Base-by-base conservation (phyloP, 2,329 filamentous ascomycete genomes). In the Pseudogymnoascus sp. region DNA sequence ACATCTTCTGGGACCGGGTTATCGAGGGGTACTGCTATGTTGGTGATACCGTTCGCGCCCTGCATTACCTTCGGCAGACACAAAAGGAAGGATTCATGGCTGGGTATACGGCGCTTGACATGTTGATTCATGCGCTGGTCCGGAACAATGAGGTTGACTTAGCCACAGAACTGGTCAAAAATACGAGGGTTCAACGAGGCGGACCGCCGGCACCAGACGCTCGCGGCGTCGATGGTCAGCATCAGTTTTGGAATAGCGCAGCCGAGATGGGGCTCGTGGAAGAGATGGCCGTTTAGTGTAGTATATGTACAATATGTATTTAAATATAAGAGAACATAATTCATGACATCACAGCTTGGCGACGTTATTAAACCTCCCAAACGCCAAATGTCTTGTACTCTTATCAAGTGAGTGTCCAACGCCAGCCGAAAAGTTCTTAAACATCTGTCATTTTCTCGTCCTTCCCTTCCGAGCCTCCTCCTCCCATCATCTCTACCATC, bases 1-100 rank as follows among this genome's bases (percentile, higher is more conserved):
- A 79, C 63, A 74, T 83, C 25, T 84, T 92, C 67, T 91, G 86
- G 80, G 87, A 90, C 72, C 81, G 86, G 61, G 78, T 88, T 64
- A 81, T 92, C 65, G 83, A 85, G 69, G 88, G 87, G 1, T 90
- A 88, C 71, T 83, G 87, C 6, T 66, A 73, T 10, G 73, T 76
- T 8, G 81, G 82, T 51, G 79, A 86, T 63, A 74, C 79, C 0
- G 71, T 72, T 35, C 76, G 73, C 33, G 83, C 84, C 1, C 75
- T 83, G 68, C 70, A 70, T 58, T 74, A 84, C 39, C 82, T 84
- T 66, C 72, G 78, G 59, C 74, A 76, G 64, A 74, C 84, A 15
- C 70, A 75, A 61, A 65, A 62, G 29, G 61, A 61, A 15, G 64
- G 65, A 9, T 64, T 61, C n/a, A 62, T 41, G 36, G 62, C 66